Evolutionary conservation across 345 rosid genomes (phyloP), one percentile per base, ranked within the genome.

Genomic region (Excoecaria agallocha): DNA sequence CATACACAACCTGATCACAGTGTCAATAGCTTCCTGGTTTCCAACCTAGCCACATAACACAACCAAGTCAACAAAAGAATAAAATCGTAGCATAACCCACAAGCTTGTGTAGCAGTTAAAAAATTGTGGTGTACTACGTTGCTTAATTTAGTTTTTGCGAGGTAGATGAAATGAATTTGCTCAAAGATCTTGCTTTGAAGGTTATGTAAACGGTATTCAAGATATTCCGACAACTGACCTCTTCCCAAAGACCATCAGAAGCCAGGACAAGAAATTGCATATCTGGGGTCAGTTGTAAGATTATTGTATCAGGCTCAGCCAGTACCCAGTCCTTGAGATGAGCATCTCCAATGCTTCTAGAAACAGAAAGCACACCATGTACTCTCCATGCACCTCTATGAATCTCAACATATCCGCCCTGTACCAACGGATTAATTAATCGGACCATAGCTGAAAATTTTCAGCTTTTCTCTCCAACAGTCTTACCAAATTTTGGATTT

Each of bases 281-380:
- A 48, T 90, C 93, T 9, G 83, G 77, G 13, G 85, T 79, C 76
- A 90, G 57, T 20, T 67, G 70, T 22, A 89, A 69, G 72, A 85
- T 67, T 55, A 70, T 81, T 22, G 93, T 90, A 2, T 87, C 93
- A 1, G 97, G 96, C 78, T 91, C 97, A 37, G 93, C 97, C 65
- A 82, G 37, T 3, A 91, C 89, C 97, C 96, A 93, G 65, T 87
- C 78, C 87, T 91, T 93, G 65, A 93, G 74, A 80, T 90, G 89
- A 64, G 96, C 89, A 83, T 93, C 97, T 51, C 97, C 94, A 16
- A 93, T 91, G 79, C 92, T 90, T 89, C 94, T 82, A 7, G 94
- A 89, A 72, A 93, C 83, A 8, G 94, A 75, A 46, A 91, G 93
- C 76, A 82, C 65, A 1, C 98, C 96, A n/a, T 89, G 91, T 78